Conservation (phyloP, 1,139 yeast species). For the Yamadazyma diddensiae region DNA sequence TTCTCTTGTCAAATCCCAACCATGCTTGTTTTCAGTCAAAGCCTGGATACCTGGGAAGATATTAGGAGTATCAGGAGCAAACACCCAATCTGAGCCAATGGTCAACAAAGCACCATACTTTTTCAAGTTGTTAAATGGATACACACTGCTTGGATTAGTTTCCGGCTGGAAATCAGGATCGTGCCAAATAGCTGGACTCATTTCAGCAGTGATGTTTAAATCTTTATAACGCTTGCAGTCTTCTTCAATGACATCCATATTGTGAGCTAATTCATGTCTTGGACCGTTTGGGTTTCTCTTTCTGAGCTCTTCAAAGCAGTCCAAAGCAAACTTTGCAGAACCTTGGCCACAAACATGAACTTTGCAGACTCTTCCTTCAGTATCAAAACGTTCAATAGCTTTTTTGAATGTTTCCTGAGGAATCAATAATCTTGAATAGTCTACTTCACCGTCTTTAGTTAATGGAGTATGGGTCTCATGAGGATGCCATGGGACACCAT, state of each 20-base stretch:
- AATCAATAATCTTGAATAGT: slow-evolving; percentile 17
- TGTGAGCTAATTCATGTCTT: slow-evolving; percentile 21
- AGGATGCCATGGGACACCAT: slow-evolving; percentile 22
- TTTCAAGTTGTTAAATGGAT: slow-evolving; percentile 19
- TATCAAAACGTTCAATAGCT: slow-evolving; percentile 17
- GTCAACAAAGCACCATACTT: slow-evolving; percentile 20
- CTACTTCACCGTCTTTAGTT: slow-evolving; percentile 17
- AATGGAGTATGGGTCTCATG: slow-evolving; percentile 19
- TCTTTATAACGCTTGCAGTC: slow-evolving; percentile 18
- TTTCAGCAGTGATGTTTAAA: slow-evolving; percentile 20
- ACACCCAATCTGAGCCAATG: slow-evolving; percentile 23
- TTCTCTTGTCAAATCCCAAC: slow-evolving; percentile 20
- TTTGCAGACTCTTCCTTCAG: slow-evolving; percentile 20
- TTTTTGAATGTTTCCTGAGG: slow-evolving; percentile 21
- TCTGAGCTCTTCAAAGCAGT: slow-evolving; percentile 20
- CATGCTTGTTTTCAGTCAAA: slow-evolving; percentile 20
- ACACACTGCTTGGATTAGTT: slow-evolving; percentile 19
- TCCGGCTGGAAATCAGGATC: slow-evolving; percentile 22
- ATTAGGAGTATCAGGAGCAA: slow-evolving; percentile 22
- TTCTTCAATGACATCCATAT: slow-evolving; percentile 19
- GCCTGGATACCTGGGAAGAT: slow-evolving; percentile 22
- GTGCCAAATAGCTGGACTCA: slow-evolving; percentile 22
- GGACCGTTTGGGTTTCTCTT: slow-evolving; percentile 19
- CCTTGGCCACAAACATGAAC: slow-evolving; percentile 23
- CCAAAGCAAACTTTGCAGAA: slow-evolving; percentile 20